A percentile compares a stretch with the other conserved stretches of the same genome.
These are phyloP conservation scores for Suzukiozyma palmioleophila DNA, from an alignment of 1,139 yeast species.

Conservation along the genomic window DNA sequence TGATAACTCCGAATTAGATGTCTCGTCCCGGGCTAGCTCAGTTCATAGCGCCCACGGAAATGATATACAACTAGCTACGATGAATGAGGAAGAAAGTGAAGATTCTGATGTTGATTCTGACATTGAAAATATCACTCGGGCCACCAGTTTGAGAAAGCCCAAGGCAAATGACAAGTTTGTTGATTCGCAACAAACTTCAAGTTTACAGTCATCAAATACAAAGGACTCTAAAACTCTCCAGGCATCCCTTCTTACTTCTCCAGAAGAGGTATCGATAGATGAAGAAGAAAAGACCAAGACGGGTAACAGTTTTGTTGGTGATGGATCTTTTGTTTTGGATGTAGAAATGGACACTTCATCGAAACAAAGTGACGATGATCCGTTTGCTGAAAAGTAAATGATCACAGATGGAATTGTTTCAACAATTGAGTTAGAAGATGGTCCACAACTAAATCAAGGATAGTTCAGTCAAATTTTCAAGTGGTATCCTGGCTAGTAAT, in stretches of 20 bases:
- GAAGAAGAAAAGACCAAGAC: neutral
- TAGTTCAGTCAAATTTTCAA: too few species aligned
- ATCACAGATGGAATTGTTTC: too few species aligned
- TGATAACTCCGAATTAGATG: conserved; percentile 4
- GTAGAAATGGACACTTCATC: conserved; percentile 22
- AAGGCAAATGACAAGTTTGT: conserved; percentile 12
- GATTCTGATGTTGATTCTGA: conserved; percentile 47
- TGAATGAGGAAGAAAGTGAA: conserved; percentile 16
- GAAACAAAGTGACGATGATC: conserved; percentile 21
- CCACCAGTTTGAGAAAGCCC: conserved; percentile 31
- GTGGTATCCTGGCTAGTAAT: too few species aligned
- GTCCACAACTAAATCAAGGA: too few species aligned
- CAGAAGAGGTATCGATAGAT: conserved; percentile 1
- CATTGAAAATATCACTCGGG: conserved; percentile 44
- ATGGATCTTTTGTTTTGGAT: conserved; percentile 34
- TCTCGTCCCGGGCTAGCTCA: conserved; percentile 8
- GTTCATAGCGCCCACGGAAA: neutral
- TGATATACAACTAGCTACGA: conserved; percentile 8
- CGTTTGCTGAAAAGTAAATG: conserved; percentile 22
- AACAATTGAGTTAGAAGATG: too few species aligned
- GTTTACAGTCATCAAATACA: too few species aligned
- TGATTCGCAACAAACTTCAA: conserved; percentile 2
- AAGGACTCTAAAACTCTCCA: neutral
- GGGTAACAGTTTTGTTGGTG: neutral
- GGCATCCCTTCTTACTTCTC: neutral